Evolutionary conservation across 2,329 filamentous ascomycete species (phyloP).

Genomic region (Rutstroemia sp.): DNA sequence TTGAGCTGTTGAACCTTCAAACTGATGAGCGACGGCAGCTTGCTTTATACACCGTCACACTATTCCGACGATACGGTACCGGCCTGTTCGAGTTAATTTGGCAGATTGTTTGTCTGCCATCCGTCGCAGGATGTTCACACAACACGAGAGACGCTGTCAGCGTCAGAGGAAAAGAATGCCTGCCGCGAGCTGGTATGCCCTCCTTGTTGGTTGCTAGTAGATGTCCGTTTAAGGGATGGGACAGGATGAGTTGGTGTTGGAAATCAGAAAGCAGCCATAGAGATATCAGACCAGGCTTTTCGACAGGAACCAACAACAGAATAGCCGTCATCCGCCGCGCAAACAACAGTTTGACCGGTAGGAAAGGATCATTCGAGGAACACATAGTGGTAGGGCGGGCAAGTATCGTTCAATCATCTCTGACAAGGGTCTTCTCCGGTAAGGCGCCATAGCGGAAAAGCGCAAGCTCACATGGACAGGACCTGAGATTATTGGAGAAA

Average conservation of each 20-base stretch:
- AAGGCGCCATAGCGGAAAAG: slow-evolving; percentile 13
- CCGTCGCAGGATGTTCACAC: slow-evolving; percentile 16
- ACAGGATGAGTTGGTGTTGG: slow-evolving; percentile 20
- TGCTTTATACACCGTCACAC: slow-evolving; percentile 28
- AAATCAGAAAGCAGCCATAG: slow-evolving; percentile 17
- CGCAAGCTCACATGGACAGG: slow-evolving; percentile 23
- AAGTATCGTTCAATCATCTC: slow-evolving; percentile 14
- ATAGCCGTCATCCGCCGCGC: slow-evolving; percentile 17
- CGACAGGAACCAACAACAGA: slow-evolving; percentile 15
- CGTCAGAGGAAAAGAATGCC: slow-evolving; percentile 13
- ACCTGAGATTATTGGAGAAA: slow-evolving; percentile 12
- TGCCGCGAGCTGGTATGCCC: slow-evolving; percentile 18
- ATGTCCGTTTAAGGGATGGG: slow-evolving; percentile 12
- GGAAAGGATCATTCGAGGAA: slow-evolving; percentile 14
- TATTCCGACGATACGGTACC: slow-evolving; percentile 27
- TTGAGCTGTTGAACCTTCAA: slow-evolving; percentile 10
- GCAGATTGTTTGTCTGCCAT: slow-evolving; percentile 25
- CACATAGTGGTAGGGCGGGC: slow-evolving; percentile 19
- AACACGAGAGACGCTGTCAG: slow-evolving; percentile 1
- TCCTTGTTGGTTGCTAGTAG: slow-evolving; percentile 20
- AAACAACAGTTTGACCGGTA: slow-evolving; percentile 9
- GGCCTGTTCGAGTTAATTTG: slow-evolving; percentile 22
- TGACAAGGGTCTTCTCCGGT: slow-evolving; percentile 17
- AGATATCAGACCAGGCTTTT: slow-evolving; percentile 18
- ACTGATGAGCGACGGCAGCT: slow-evolving; percentile 21